phyloP scores from a whole-genome alignment of 2,329 filamentous ascomycete genomes.

The Byssoonygena ceratinophila region DNA sequence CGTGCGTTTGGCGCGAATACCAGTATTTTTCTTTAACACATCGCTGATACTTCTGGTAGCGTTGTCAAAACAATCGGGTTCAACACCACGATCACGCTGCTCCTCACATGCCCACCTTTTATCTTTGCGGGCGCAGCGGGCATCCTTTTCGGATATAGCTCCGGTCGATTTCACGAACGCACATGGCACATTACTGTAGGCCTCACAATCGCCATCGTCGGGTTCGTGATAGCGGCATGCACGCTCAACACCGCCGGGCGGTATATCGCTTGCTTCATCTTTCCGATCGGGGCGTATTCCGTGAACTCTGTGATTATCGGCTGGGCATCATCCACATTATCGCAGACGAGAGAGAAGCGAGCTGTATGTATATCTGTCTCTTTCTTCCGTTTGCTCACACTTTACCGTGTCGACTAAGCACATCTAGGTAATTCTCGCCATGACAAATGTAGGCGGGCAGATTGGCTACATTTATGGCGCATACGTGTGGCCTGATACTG shows the following conservation, averaged over 20 bases:
- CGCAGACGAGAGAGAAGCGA: conserved; percentile 37
- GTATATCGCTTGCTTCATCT: conserved; percentile 26
- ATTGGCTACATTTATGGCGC: conserved; percentile 33
- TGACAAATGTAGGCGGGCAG: conserved; percentile 36
- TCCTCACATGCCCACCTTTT: conserved; percentile 44
- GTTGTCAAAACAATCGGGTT: conserved; percentile 42
- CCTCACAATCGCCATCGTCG: conserved; percentile 22
- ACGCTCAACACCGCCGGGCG: conserved; percentile 24
- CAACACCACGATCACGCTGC: conserved; percentile 39
- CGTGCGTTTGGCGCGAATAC: conserved; percentile 17
- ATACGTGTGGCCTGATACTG: conserved; percentile 28
- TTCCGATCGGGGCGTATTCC: conserved; percentile 27
- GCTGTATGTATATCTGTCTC: conserved; percentile 25
- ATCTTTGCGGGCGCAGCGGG: conserved; percentile 41
- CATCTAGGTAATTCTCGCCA: conserved; percentile 23
- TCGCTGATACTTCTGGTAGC: conserved; percentile 36
- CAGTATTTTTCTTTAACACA: conserved; percentile 29
- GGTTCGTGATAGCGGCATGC: conserved; percentile 25
- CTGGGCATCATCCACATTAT: conserved; percentile 35
- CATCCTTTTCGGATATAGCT: conserved; percentile 42
- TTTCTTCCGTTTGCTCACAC: neutral
- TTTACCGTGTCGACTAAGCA: neutral
- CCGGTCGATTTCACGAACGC: conserved; percentile 34
- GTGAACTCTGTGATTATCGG: conserved; percentile 35
- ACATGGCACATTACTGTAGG: conserved; percentile 25